These are phyloP conservation scores for Glycine latifolia DNA, from an alignment of 306 rosid species.

Conservation along the genomic window DNA sequence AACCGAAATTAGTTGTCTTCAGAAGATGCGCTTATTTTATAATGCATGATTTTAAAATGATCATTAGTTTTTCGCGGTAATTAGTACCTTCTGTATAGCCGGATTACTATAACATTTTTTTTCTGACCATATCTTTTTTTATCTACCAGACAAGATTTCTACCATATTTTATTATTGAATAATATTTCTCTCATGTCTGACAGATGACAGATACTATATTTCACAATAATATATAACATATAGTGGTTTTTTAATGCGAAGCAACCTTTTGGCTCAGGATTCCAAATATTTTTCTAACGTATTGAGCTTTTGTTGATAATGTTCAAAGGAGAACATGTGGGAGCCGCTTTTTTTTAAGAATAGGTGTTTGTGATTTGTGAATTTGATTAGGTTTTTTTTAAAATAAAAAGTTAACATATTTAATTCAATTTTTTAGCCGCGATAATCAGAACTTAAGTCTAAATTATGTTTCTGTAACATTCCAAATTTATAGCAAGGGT, in stretches of 20 bases:
- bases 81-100: too few relatives aligned
- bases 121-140: neutral
- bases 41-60: too few relatives aligned
- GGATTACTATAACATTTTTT: neutral
- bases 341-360: neutral
- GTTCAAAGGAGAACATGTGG: neutral
- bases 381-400: neutral
- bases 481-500: too few relatives aligned
- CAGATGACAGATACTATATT: neutral
- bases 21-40: too few relatives aligned
- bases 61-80: too few relatives aligned
- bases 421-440: too few relatives aligned
- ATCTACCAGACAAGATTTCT: neutral
- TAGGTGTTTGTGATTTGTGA: neutral
- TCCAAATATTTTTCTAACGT: neutral
- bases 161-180: neutral
- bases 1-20: neutral
- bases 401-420: neutral
- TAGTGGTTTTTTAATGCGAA: neutral
- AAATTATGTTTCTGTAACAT: too few relatives aligned
- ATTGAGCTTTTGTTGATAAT: neutral
- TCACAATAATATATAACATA: neutral
- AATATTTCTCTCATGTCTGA: neutral
- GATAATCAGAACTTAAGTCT: too few relatives aligned
- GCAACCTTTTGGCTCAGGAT: neutral